Evolutionary conservation across 2,329 filamentous ascomycete species (phyloP), one percentile per base, ranked within the genome.

Genomic region (Microsporum audouinii): DNA sequence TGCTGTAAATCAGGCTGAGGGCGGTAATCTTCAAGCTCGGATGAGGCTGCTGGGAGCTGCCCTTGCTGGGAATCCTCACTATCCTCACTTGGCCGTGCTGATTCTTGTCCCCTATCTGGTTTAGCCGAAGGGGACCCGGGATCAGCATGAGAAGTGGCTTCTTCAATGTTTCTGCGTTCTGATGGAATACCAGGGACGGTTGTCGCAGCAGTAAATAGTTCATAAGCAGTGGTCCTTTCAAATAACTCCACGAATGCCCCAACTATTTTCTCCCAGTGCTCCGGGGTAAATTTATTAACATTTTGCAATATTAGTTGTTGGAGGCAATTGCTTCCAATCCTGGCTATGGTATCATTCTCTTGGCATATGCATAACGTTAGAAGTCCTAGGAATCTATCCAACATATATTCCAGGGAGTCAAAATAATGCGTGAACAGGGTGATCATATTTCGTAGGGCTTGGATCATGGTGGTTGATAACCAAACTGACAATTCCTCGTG

Each of bases 381-480:
- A 23, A 99, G 83, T 73, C 97, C 92, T 41, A 99, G 77, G 73
- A 99, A 97, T n/a, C 94, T 83, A 73, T 96, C 91, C 17, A 99
- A 82, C 94, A 99, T 99, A 71, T 96, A 95, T 75, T 97, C 91
- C 7, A 99, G 78, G 0, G 91, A 86, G 62, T 95, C 89, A 66
- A 99, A 99, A 75, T 97, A 99, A 75, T 99, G 95, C 0, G 95
- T 99, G 74, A 99, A 99, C 29, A 99, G 83, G 0, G 90, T 92
- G 68, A 99, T 97, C 89, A 99, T 96, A 75, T 97, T 96, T 62
- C 94, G 87, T 60, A 99, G 79, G 1, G 94, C 94, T 73, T 99
- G 94, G 45, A 99, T 99, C 89, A 99, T 96, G 6, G 94, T 99
- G 0, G 94, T 99, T 0, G 94, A 97, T 29, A 99, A 81, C 94